These are phyloP conservation scores for Apiospora malaysiana DNA, from an alignment of 2,329 filamentous ascomycete genomes.

Conservation along the genomic window DNA sequence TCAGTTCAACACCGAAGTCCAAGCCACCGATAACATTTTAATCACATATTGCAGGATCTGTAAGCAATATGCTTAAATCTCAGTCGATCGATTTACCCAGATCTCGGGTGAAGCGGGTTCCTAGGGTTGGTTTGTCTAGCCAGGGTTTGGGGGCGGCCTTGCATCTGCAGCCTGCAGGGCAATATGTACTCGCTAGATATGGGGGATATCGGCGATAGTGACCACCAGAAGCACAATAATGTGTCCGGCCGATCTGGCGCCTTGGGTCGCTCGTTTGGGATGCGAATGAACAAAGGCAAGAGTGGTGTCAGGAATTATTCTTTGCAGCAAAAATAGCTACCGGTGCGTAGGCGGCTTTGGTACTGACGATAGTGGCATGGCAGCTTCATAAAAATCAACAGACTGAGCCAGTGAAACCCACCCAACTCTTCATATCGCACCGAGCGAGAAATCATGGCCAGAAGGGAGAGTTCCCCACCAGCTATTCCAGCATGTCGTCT, in stretches of 20 bases:
- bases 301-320: background rate
- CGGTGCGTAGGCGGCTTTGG: background rate
- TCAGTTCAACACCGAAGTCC: constrained; percentile 5
- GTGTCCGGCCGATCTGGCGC: too few relatives aligned
- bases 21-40: constrained; percentile 4
- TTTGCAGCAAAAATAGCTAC: background rate
- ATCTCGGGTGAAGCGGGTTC: background rate
- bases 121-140: background rate
- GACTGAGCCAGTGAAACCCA: too few relatives aligned
- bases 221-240: too few relatives aligned
- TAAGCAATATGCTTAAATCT: background rate
- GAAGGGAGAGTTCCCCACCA: background rate
- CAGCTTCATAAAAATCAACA: background rate
- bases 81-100: background rate
- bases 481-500: background rate
- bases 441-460: too few relatives aligned
- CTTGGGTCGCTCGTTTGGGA: too few relatives aligned
- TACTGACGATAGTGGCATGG: background rate
- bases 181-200: background rate
- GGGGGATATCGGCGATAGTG: too few relatives aligned
- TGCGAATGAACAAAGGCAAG: background rate
- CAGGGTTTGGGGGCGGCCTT: too few relatives aligned
- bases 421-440: too few relatives aligned
- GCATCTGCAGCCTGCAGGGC: too few relatives aligned
- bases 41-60: constrained; percentile 7